Evolutionary conservation across 2,329 filamentous ascomycete species (phyloP).

Genomic region (Stagonosporopsis rhizophila): DNA sequence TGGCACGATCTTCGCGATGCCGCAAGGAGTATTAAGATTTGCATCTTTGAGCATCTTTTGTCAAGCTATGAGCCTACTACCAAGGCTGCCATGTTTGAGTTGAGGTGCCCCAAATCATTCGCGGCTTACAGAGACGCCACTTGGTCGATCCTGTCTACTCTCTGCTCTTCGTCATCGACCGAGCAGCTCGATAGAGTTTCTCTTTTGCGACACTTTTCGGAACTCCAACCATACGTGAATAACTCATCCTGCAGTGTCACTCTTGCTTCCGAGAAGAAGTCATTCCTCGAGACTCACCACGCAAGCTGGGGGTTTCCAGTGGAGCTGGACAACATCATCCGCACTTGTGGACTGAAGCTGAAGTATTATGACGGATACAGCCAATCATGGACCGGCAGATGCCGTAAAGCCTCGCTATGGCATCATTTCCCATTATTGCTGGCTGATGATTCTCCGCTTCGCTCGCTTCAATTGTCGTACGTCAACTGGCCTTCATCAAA

Average conservation of each 20-base stretch:
- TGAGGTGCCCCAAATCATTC: conserved; percentile 55
- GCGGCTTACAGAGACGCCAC: conserved; percentile 61
- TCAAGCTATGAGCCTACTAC: conserved; percentile 47
- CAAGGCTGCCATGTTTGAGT: conserved; percentile 62
- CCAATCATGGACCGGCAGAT: conserved; percentile 50
- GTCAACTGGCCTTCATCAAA: conserved; percentile 60
- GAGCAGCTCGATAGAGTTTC: conserved; percentile 17
- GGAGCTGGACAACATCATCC: conserved; percentile 52
- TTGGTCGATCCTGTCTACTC: conserved; percentile 55
- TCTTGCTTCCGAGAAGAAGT: conserved; percentile 57
- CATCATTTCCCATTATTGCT: conserved; percentile 55
- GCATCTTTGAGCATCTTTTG: conserved; percentile 59
- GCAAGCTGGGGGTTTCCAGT: conserved; percentile 51
- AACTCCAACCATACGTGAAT: conserved; percentile 37
- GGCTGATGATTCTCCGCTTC: conserved; percentile 50
- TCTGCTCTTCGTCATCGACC: conserved; percentile 36
- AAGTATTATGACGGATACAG: conserved; percentile 56
- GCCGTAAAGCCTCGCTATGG: conserved; percentile 50
- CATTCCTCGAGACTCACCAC: conserved; percentile 59
- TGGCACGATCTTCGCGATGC: conserved; percentile 49
- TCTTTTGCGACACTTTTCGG: conserved; percentile 43
- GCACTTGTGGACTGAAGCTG: conserved; percentile 57
- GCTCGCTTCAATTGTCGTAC: conserved; percentile 37
- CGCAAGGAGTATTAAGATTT: conserved; percentile 53
- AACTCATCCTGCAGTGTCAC: conserved; percentile 33